Evolutionary conservation across 345 rosid genomes (phyloP).

Genomic region (Geranium rotundifolium): DNA sequence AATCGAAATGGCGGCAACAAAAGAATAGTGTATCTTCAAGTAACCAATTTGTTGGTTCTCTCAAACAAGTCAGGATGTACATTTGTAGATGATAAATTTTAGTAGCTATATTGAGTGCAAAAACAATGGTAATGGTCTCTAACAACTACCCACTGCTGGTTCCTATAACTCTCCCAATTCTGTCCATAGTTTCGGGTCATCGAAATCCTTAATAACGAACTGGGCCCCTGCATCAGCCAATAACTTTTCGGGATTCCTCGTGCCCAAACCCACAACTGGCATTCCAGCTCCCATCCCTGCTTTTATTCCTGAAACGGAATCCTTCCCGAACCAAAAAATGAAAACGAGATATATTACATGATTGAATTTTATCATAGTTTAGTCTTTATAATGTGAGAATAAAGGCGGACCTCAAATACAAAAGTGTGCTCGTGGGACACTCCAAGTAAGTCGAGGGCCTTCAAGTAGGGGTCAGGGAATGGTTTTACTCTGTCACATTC

Average conservation of each 20-base stretch:
- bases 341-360: no score
- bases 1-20: no score
- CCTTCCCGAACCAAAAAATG: slow-evolving; percentile 9
- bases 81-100: no score
- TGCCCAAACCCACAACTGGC: slow-evolving; percentile 26
- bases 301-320: slow-evolving; percentile 30
- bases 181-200: slow-evolving; percentile 25
- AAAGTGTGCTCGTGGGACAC: slow-evolving; percentile 29
- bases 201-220: slow-evolving; percentile 20
- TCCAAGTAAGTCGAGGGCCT: slow-evolving; percentile 20
- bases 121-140: no score
- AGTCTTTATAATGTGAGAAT: no score
- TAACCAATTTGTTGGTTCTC: no score
- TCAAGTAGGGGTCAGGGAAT: slow-evolving; percentile 31
- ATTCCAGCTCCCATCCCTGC: slow-evolving; percentile 38
- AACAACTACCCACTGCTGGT: no score
- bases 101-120: no score
- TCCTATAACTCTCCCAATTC: slow-evolving; percentile 10
- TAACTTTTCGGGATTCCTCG: slow-evolving; percentile 20
- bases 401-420: slow-evolving; percentile 23
- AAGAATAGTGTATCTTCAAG: no score
- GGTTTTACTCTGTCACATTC: slow-evolving; percentile 35
- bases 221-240: slow-evolving; percentile 20
- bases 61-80: no score
- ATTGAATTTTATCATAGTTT: no score